Evolutionary conservation across 1,139 yeast genomes (phyloP).

Genomic region (Keqinozyma sinolaborantium): DNA sequence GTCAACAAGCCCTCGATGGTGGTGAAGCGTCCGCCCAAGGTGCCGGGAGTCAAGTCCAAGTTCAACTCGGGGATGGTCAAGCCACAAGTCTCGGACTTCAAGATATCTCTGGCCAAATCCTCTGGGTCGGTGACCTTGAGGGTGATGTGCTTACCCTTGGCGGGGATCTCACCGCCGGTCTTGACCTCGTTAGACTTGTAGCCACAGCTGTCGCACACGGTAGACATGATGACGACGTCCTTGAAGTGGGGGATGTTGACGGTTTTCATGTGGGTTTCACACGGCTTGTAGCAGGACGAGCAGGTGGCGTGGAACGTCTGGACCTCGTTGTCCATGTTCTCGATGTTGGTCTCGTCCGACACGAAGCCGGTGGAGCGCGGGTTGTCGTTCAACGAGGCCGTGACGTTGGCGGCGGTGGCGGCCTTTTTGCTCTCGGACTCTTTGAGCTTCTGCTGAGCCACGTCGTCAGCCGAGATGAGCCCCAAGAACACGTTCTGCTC

Average conservation of each 20-base stretch:
- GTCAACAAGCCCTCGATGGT: slow-evolving; percentile 89
- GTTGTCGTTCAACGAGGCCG: slow-evolving; percentile 22
- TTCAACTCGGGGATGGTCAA: slow-evolving; percentile 81
- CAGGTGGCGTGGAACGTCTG: slow-evolving; percentile 92
- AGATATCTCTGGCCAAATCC: slow-evolving; percentile 89
- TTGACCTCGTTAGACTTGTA: slow-evolving; percentile 96
- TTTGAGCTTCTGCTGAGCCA: slow-evolving; percentile 49
- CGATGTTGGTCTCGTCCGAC: slow-evolving; percentile 75
- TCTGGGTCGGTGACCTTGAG: slow-evolving; percentile 85
- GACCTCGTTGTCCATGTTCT: slow-evolving; percentile 82
- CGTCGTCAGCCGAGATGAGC: slow-evolving; percentile 76
- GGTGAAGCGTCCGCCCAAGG: slow-evolving; percentile 96
- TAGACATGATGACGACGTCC: slow-evolving; percentile 95
- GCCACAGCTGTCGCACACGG: slow-evolving; percentile 90
- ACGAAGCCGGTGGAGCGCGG: slow-evolving; percentile 55
- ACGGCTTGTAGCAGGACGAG: slow-evolving; percentile 77
- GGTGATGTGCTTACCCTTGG: slow-evolving; percentile 71
- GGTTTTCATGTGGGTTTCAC: slow-evolving; percentile 94
- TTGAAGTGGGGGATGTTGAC: slow-evolving; percentile 97
- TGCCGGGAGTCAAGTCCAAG: slow-evolving; percentile 92
- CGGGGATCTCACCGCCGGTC: slow-evolving; percentile 97
- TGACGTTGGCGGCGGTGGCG: slow-evolving; percentile 31
- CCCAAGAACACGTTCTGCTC: slow-evolving; percentile 89
- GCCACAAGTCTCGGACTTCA: slow-evolving; percentile 93
- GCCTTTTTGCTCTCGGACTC: slow-evolving; percentile 36